Conservation (phyloP, 2,329 filamentous ascomycete species). For the Aciculosporium take region DNA sequence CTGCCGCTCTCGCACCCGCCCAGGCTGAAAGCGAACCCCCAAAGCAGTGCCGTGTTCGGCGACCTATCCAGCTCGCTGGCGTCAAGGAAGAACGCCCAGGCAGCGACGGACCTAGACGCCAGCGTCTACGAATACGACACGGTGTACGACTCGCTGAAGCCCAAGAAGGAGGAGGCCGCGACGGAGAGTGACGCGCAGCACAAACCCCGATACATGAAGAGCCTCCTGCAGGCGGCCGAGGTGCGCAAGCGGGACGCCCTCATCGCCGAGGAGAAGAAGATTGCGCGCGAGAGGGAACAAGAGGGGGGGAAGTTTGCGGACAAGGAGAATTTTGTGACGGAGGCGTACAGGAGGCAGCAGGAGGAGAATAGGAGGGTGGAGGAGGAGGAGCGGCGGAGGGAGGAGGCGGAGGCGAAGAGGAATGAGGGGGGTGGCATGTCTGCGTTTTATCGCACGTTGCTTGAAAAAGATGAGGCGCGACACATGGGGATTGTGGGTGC, state of each 20-base stretch:
- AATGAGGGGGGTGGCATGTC: conserved; percentile 57
- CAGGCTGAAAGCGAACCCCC: conserved; percentile 29
- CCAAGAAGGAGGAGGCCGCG: conserved; percentile 44
- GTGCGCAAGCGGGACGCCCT: conserved; percentile 63
- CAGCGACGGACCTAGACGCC: conserved; percentile 52
- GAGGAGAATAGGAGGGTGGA: conserved; percentile 58
- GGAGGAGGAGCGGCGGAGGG: conserved; percentile 52
- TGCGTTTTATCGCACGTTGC: conserved; percentile 61
- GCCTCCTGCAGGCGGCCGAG: conserved; percentile 57
- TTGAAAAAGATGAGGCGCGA: conserved; percentile 54
- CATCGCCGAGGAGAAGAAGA: conserved; percentile 66
- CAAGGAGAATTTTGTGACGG: conserved; percentile 78
- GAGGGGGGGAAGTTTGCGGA: conserved; percentile 71
- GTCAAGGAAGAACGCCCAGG: conserved; percentile 48
- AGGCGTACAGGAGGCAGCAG: conserved; percentile 68
- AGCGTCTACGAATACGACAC: conserved; percentile 77
- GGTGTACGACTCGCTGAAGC: conserved; percentile 65
- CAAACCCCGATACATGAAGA: conserved; percentile 67
- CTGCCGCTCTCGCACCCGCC: conserved; percentile 25
- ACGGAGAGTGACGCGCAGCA: conserved; percentile 41
- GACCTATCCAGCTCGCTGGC: conserved; percentile 53
- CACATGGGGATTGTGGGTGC: conserved; percentile 58
- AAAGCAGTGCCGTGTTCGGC: conserved; percentile 34
- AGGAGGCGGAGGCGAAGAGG: conserved; percentile 50
- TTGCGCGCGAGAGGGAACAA: conserved; percentile 62